phyloP scores from a whole-genome alignment of 129 eudicot genomes.

The Cynara cardunculus region DNA sequence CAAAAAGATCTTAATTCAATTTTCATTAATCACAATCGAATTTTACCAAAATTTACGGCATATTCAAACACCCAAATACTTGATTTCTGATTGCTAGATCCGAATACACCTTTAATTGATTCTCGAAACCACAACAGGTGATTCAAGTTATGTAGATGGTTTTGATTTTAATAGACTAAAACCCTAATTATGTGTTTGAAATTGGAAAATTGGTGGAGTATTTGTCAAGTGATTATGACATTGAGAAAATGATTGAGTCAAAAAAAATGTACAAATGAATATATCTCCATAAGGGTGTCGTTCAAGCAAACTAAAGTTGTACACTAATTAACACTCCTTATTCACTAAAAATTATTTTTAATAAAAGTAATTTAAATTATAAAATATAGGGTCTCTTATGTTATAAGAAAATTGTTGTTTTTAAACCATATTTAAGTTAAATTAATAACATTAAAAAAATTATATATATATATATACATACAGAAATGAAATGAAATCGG shows the following conservation, averaged over 20 bases:
- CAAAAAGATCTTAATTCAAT: neutral
- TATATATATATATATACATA: neutral
- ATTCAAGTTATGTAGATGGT: neutral
- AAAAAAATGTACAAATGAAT: conserved; percentile 28
- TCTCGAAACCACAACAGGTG: no score
- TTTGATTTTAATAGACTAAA: neutral
- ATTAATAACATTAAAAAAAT: neutral
- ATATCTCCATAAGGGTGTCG: conserved; percentile 15
- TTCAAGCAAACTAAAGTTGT: conserved; percentile 41
- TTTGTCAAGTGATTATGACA: conserved; percentile 26
- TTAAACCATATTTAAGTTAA: no score
- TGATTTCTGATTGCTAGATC: neutral
- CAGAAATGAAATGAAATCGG: neutral
- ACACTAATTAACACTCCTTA: neutral
- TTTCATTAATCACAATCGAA: neutral
- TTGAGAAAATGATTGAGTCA: conserved; percentile 23
- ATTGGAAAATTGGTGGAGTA: conserved; percentile 14
- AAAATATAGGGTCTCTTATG: neutral
- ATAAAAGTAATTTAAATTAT: neutral
- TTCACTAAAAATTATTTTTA: neutral
- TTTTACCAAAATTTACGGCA: neutral
- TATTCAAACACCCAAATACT: neutral
- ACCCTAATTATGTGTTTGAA: neutral
- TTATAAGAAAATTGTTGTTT: no score
- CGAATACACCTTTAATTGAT: neutral